Evolutionary conservation across 495 filamentous ascomycete species (phyloP), one percentile per base, ranked within the genome.

Genomic region (Elasticomyces elasticus): DNA sequence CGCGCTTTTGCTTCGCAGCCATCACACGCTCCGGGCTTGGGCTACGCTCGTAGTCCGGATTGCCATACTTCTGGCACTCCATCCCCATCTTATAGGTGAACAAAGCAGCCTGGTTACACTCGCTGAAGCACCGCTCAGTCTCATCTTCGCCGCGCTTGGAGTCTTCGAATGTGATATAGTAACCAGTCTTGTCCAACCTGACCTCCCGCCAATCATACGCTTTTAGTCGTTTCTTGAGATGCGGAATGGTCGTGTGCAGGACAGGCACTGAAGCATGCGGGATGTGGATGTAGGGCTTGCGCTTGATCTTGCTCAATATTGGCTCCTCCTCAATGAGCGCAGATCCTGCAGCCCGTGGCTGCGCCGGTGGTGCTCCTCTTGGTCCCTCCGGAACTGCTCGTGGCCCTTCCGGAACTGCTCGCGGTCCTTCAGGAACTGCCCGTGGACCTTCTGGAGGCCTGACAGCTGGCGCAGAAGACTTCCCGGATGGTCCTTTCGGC

Each of bases 41-140:
- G 64, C 81, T 78, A 64, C 79, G 70, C 68, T 83, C 72, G 63
- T 86, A 79, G 61, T 78, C 69, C 37, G 79, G 81, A 58, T 86
- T 85, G 9, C 81, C 84, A 57, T 80, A 80, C 30, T 74, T 71
- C 47, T 89, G 81, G 56, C 82, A 81, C 64, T 89, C 83, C 90
- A 99, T 95, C 38, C 80, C 80, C 88, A 99, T 87, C 49, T 77
- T 80, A 64, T 96, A 97, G 5, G 81, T 95, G 73, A 99, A 97
- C 42, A 99, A 76, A 1, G 80, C 75, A 24, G 80, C 79, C 65
- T 82, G 81, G 66, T 95, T 78, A 51, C 82, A 85, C 31, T 79
- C 72, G 48, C 78, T 73, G 60, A 77, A 87, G 66, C 90, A 96
- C 40, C 82, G 76, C 30, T 83, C 79, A 11, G 86, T 83, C 66